Evolutionary conservation across 2,329 filamentous ascomycete genomes (phyloP).

Genomic region (Aureobasidium pullulans): DNA sequence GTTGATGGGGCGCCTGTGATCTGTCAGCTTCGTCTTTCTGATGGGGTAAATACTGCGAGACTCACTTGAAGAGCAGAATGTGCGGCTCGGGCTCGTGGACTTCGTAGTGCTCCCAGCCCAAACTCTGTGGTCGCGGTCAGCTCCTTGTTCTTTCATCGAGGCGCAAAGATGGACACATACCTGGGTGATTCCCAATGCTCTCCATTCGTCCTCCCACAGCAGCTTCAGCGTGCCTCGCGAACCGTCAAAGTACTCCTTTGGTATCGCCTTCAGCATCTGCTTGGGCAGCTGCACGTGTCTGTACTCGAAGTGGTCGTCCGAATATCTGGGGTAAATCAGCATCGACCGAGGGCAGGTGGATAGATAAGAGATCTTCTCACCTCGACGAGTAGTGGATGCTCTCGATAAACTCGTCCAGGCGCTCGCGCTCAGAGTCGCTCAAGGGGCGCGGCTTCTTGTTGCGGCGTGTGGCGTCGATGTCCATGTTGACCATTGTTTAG

Average conservation of each 20-base stretch:
- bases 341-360: neutral
- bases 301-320: constrained; percentile 89
- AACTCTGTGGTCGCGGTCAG: constrained; percentile 53
- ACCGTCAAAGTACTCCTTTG: constrained; percentile 86
- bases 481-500: constrained; percentile 30
- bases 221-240: constrained; percentile 89
- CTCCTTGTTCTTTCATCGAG: neutral
- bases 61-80: constrained; percentile 96
- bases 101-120: constrained; percentile 99
- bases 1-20: constrained; percentile 67
- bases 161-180: constrained; percentile 42
- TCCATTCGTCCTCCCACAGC: constrained; percentile 98
- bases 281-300: constrained; percentile 96
- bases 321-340: constrained; percentile 58
- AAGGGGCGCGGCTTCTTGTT: constrained; percentile 80
- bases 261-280: constrained; percentile 95
- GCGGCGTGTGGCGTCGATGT: constrained; percentile 76
- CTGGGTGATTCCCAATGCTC: constrained; percentile 93
- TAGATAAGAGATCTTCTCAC: constrained; percentile 43
- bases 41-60: constrained; percentile 18
- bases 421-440: constrained; percentile 70
- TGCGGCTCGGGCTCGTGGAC: constrained; percentile 98
- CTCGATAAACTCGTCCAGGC: constrained; percentile 85
- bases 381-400: constrained; percentile 91
- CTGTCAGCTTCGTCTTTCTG: neutral